Percentiles rank a stretch among this genome's conserved stretches.
Evolutionary conservation across 1,284 basidiomycete genomes (phyloP).

Genomic region (Fomitopsis schrenkii): DNA sequence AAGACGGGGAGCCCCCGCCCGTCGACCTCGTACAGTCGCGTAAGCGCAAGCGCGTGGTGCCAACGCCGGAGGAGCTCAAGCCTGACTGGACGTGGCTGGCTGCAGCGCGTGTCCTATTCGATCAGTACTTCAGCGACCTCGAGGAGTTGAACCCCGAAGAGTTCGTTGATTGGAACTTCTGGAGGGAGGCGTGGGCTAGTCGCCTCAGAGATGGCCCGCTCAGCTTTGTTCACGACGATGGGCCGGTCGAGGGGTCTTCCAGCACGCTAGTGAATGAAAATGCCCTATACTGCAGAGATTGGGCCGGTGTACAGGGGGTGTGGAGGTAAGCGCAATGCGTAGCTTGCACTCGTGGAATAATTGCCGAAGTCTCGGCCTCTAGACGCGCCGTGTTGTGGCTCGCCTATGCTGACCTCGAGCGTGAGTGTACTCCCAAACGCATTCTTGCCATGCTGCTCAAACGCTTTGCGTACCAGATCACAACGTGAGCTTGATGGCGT

Average conservation of each 20-base stretch:
- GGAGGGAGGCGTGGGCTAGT: neutral
- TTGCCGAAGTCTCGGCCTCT: neutral
- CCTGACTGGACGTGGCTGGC: slow-evolving; percentile 27
- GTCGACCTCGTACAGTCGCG: neutral
- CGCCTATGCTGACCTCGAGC: slow-evolving; percentile 48
- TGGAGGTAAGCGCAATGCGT: slow-evolving; percentile 39
- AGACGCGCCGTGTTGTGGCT: slow-evolving; percentile 58
- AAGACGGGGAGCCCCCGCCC: neutral
- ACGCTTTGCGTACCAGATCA: slow-evolving; percentile 27
- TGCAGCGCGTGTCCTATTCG: slow-evolving; percentile 22
- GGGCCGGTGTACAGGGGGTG: slow-evolving; percentile 51
- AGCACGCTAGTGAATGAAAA: neutral
- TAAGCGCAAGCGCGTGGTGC: slow-evolving; percentile 7
- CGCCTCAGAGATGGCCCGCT: neutral
- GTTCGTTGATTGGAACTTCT: neutral
- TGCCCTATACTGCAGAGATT: slow-evolving; percentile 29
- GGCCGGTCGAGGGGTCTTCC: neutral
- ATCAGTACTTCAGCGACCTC: slow-evolving; percentile 10
- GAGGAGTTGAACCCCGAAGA: neutral
- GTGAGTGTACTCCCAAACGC: slow-evolving; percentile 29
- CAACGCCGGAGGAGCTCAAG: slow-evolving; percentile 12
- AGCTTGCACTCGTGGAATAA: neutral
- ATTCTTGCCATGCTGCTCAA: neutral
- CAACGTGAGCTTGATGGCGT: slow-evolving; percentile 27
- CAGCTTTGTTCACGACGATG: neutral